Evolutionary conservation across 179 eudicot species (phyloP).

Genomic region (Patellifolia procumbens): DNA sequence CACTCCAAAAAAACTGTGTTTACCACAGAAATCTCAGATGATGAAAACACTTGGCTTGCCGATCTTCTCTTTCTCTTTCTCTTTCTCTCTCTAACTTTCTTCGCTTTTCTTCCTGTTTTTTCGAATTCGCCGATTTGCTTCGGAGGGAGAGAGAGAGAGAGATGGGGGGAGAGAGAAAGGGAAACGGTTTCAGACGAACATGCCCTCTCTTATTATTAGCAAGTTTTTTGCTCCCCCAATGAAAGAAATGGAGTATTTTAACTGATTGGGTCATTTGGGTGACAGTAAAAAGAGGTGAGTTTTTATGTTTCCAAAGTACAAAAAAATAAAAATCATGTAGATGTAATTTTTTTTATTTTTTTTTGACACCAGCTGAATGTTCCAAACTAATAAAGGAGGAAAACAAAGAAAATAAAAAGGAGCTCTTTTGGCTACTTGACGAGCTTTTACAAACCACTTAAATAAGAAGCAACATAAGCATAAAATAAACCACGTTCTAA

Average conservation of each 20-base stretch:
- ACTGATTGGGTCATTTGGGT: neutral
- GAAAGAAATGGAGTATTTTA: neutral
- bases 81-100: neutral
- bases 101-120: slow-evolving; percentile 7
- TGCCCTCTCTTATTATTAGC: slow-evolving; percentile 23
- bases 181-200: neutral
- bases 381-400: too few relatives aligned
- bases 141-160: neutral
- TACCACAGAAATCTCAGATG: slow-evolving; percentile 4
- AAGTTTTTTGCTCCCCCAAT: neutral
- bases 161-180: neutral
- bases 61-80: slow-evolving; percentile 4
- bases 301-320: neutral
- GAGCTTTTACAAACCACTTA: too few relatives aligned
- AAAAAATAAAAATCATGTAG: too few relatives aligned
- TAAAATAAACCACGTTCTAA: too few relatives aligned
- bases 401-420: too few relatives aligned
- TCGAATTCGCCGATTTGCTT: slow-evolving; percentile 26
- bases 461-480: too few relatives aligned
- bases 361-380: too few relatives aligned
- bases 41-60: neutral
- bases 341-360: too few relatives aligned
- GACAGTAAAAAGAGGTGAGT: neutral
- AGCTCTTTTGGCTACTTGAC: too few relatives aligned
- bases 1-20: neutral